Evolutionary conservation across 768 basidiomycete genomes (phyloP), one percentile per base, ranked within the genome.

Genomic region (Suillus clintonianus): DNA sequence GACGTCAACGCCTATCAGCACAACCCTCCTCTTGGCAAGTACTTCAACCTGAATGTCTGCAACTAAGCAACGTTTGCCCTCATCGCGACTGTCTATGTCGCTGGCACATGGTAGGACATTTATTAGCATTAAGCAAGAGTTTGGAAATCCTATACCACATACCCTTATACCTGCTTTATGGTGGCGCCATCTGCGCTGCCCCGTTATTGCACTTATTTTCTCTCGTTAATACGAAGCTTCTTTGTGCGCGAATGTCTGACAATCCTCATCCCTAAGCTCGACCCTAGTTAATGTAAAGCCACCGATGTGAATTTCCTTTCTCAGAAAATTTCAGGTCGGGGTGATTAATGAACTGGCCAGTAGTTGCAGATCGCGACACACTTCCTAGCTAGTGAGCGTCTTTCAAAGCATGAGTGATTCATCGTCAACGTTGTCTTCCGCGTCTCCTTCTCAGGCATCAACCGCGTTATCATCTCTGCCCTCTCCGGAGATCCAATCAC

Each of bases 11-110:
- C 86, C 0, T 86, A 86, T 70, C 69, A 75, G 22, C 39, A 63
- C 61, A 66, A 66, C 43, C 78, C 78, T 19, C 79, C 75, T 55
- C 79, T 89, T 19, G 90, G 89, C 63, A 80, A 85, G 72, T 91
- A 86, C 79, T 86, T 86, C 79, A 92, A 92, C 74, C 80, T 91
- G 53, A 68, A 79, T 43, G 22, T 32, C 47, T 84, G 82, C 70
- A 30, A 48, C 34, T 56, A 67, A 62, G 63, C 60, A 61, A 27
- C 42, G 17, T 48, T 37, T 4, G 19, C 56, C 53, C 32, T 4
- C 19, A 53, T 53, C 19, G 32, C 19, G 5, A 53, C 51, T 19
- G 36, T 30, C 17, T 51, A 41, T 43, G 9, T 48, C 58, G 5
- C 37, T 24, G 36, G 13, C 27, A 27, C 4, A 27, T 4, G 27